Percentiles rank a stretch among this genome's conserved stretches.
phyloP scores from a whole-genome alignment of 176 grass and related monocot species.

The Avena eriantha region DNA sequence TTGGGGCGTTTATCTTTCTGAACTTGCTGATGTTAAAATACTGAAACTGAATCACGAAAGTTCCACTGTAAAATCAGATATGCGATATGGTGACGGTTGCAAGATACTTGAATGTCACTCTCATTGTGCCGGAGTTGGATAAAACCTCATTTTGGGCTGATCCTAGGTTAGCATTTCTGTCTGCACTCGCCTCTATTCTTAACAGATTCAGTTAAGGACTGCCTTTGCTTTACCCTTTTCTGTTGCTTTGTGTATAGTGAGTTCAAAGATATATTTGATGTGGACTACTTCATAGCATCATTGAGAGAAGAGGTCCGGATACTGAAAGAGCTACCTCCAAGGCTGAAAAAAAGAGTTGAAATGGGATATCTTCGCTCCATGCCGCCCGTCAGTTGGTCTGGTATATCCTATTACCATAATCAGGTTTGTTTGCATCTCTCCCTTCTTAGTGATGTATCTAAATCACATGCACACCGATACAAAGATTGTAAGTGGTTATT shows the following conservation, averaged over 20 bases:
- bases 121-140: slow-evolving; percentile 92
- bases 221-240: background rate
- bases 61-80: slow-evolving; percentile 59
- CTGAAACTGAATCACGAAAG: slow-evolving; percentile 35
- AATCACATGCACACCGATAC: slow-evolving; percentile 35
- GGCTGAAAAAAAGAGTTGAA: slow-evolving; percentile 78
- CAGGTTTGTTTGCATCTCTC: slow-evolving; percentile 57
- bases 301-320: slow-evolving; percentile 86
- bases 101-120: slow-evolving; percentile 88
- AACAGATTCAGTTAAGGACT: background rate
- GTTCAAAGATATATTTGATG: slow-evolving; percentile 96
- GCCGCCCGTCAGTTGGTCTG: slow-evolving; percentile 92
- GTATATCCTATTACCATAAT: slow-evolving; percentile 81
- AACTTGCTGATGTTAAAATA: background rate
- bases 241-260: slow-evolving; percentile 58
- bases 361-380: slow-evolving; percentile 72
- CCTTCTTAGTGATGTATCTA: slow-evolving; percentile 13
- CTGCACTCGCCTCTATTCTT: background rate
- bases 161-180: slow-evolving; percentile 64
- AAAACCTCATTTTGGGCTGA: slow-evolving; percentile 96
- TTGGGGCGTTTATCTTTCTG: background rate
- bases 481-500: slow-evolving; percentile 50
- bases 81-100: slow-evolving; percentile 97
- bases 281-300: slow-evolving; percentile 92
- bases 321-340: slow-evolving; percentile 81